These are phyloP conservation scores for Citrus sp. DNA, from an alignment of 345 rosid species.

Conservation along the genomic window DNA sequence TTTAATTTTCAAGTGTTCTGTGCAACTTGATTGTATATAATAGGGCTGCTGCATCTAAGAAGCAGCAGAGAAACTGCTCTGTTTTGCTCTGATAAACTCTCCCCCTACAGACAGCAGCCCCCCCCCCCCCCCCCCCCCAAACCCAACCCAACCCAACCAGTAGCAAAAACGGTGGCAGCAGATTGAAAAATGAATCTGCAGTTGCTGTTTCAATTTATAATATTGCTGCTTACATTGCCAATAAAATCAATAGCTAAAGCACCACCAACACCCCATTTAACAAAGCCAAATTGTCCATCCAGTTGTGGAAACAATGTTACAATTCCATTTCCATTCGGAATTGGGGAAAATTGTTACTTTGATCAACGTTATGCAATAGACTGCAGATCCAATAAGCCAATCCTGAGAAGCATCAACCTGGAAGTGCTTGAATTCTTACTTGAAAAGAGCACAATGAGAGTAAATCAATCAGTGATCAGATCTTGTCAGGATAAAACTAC, in stretches of 20 bases:
- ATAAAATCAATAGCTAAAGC: background rate
- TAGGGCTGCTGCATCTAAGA: too few relatives aligned
- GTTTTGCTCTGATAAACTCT: background rate
- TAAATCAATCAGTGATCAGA: background rate
- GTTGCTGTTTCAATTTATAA: background rate
- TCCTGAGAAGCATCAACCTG: background rate
- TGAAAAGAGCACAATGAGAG: background rate
- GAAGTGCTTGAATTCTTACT: background rate
- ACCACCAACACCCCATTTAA: background rate
- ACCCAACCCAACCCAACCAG: too few relatives aligned
- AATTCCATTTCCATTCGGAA: constrained; percentile 5
- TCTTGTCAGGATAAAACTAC: background rate
- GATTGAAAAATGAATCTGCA: background rate
- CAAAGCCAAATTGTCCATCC: background rate
- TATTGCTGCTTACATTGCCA: background rate
- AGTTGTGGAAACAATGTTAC: background rate
- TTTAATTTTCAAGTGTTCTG: too few relatives aligned
- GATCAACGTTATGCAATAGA: background rate
- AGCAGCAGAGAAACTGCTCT: background rate
- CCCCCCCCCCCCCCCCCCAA: too few relatives aligned
- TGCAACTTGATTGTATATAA: too few relatives aligned
- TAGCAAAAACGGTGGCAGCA: background rate
- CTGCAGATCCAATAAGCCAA: background rate
- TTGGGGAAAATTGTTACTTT: background rate
- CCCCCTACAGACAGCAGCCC: too few relatives aligned